These are phyloP conservation scores for Pogostemon cablin DNA, from an alignment of 257 asterid species.

Conservation along the genomic window DNA sequence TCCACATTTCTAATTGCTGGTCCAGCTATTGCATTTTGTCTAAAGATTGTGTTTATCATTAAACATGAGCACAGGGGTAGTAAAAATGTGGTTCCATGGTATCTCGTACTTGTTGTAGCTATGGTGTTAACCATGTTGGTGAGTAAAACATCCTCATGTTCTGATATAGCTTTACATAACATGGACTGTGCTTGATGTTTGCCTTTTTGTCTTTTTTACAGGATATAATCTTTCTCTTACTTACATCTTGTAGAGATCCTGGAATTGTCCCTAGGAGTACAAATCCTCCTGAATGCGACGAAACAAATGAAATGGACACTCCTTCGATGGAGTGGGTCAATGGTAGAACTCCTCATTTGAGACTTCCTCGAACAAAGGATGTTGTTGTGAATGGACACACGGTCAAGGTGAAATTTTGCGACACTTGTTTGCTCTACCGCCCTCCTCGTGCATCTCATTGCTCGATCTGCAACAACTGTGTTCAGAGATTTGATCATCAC, in stretches of 20 bases:
- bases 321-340: constrained; percentile 93
- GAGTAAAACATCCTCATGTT: constrained; percentile 33
- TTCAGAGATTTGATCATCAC: constrained; percentile 88
- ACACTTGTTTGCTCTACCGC: constrained; percentile 86
- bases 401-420: constrained; percentile 77
- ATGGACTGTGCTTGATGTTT: constrained; percentile 19
- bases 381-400: constrained; percentile 73
- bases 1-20: constrained; percentile 59
- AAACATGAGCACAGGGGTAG: constrained; percentile 39
- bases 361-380: constrained; percentile 73
- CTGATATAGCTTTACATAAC: background rate
- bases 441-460: constrained; percentile 98
- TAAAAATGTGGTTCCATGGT: constrained; percentile 57
- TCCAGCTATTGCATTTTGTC: constrained; percentile 70
- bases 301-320: constrained; percentile 46
- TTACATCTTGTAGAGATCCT: constrained; percentile 82
- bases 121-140: constrained; percentile 69
- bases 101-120: constrained; percentile 59
- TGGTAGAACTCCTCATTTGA: constrained; percentile 75
- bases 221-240: constrained; percentile 73
- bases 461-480: constrained; percentile 95
- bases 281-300: constrained; percentile 69
- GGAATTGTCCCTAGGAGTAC: constrained; percentile 75
- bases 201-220: constrained; percentile 33
- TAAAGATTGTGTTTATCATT: constrained; percentile 47